Conservation (phyloP, 495 filamentous ascomycete genomes). For the Amorphotheca resinae region DNA sequence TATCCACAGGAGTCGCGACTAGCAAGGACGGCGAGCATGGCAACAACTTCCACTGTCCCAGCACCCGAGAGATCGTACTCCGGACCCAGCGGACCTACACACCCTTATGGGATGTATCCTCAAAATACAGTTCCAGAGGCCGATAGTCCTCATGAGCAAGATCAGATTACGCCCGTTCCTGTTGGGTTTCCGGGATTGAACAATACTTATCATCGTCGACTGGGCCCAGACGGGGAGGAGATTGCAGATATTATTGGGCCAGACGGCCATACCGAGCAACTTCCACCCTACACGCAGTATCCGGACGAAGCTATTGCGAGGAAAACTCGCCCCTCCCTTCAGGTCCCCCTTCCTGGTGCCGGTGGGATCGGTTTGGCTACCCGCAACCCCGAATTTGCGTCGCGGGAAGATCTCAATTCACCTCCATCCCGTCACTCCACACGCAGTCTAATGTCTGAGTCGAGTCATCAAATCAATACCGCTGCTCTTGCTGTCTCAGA, state of each 20-base stretch:
- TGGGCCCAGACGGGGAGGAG: constrained; percentile 75
- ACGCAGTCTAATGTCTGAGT: constrained; percentile 32
- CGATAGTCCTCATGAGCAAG: constrained; percentile 22
- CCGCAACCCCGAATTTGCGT: constrained; percentile 42
- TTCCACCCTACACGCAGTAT: constrained; percentile 80
- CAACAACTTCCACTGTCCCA: constrained; percentile 42
- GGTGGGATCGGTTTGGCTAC: constrained; percentile 42
- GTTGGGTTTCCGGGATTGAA: constrained; percentile 61
- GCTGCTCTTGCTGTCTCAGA: constrained; percentile 26
- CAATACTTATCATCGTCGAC: constrained; percentile 51
- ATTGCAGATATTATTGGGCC: constrained; percentile 76
- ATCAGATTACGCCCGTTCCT: constrained; percentile 31
- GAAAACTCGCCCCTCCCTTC: constrained; percentile 20
- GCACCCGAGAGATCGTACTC: constrained; percentile 46
- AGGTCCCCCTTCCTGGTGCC: constrained; percentile 25
- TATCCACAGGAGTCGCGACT: constrained; percentile 62
- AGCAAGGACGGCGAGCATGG: constrained; percentile 51
- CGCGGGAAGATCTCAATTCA: constrained; percentile 32
- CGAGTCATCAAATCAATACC: constrained; percentile 31
- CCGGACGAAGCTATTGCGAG: constrained; percentile 42
- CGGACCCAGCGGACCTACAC: constrained; percentile 56
- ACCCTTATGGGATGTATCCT: constrained; percentile 74
- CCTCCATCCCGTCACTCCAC: constrained; percentile 34
- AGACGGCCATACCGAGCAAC: constrained; percentile 78
- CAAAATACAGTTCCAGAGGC: constrained; percentile 49